Evolutionary conservation across 805 yeast species (phyloP), one percentile per base, ranked within the genome.

Genomic region (Saccharomycopsis oosterbeekiorum): DNA sequence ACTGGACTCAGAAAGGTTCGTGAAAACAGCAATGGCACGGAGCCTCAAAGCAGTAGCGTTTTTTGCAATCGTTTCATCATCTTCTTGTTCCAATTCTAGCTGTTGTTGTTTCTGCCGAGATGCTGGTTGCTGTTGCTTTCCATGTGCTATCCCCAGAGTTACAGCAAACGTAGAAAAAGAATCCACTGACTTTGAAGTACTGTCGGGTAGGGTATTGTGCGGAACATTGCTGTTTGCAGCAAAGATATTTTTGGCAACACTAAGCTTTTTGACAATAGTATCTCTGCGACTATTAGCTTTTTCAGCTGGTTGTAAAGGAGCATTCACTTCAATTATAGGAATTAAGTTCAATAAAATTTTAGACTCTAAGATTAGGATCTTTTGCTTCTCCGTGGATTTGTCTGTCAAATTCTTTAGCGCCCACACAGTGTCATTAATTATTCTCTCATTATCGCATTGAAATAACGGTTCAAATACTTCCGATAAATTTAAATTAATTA

Each of bases 371-470:
- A 63, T 43, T 6, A 42, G 51, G 12, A 57, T 40, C 34, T 61
- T 61, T 42, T 63, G 65, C 19, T 43, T 57, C 24, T 59, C 64
- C 24, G 42, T 43, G 19, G 64, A 62, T 47, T 47, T 47, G 14
- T 63, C 64, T 29, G 61, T 59, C 37, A 63, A 51, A 34, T 63
- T 63, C 39, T 61, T 61, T 37, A 63, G 47, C 3, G 64, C 64
- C 65, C 65, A 63, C 26, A 63, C 41, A 4, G 65, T 64, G 42
- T 63, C 65, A 17, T 53, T 62, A 8, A 57, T 34, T 19, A 59
- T 61, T 12, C 56, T 29, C 9, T 40, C 59, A 41, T 59, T 56
- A 12, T 54, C 14, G 12, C 57, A 6, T 8, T 29, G 34, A 15
- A 62, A 39, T n/a, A 62, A 40, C 17, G 65, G 65, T 26, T 42